phyloP scores from a whole-genome alignment of 306 rosid genomes.

The Geum urbanum region DNA sequence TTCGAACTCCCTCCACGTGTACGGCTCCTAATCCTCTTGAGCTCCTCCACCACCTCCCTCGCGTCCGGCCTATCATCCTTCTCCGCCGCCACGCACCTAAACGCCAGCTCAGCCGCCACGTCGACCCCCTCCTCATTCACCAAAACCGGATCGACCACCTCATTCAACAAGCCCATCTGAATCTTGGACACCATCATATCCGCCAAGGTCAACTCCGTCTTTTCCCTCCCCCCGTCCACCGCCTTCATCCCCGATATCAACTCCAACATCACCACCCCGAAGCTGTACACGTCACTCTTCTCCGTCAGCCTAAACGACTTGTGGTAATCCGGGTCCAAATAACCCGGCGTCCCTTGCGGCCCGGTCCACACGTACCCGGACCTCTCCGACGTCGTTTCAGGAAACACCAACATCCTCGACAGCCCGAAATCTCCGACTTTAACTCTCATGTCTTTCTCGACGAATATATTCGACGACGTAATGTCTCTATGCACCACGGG shows the following conservation, averaged over 20 bases:
- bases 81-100: slow-evolving; percentile 89
- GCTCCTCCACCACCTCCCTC: slow-evolving; percentile 76
- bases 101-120: slow-evolving; percentile 78
- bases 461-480: slow-evolving; percentile 72
- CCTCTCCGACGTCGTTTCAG: slow-evolving; percentile 44
- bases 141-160: slow-evolving; percentile 70
- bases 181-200: slow-evolving; percentile 81
- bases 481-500: slow-evolving; percentile 91
- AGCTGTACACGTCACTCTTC: slow-evolving; percentile 94
- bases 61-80: slow-evolving; percentile 90
- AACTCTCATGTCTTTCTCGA: slow-evolving; percentile 82
- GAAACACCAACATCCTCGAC: slow-evolving; percentile 59
- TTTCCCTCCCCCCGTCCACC: slow-evolving; percentile 71
- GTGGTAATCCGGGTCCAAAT: slow-evolving; percentile 92
- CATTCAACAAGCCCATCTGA: slow-evolving; percentile 68
- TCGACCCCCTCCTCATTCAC: slow-evolving; percentile 43
- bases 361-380: slow-evolving; percentile 87
- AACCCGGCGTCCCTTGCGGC: slow-evolving; percentile 96
- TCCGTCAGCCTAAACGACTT: slow-evolving; percentile 85
- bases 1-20: slow-evolving; percentile 29
- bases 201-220: slow-evolving; percentile 73
- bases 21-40: slow-evolving; percentile 44
- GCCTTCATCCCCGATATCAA: slow-evolving; percentile 70
- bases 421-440: slow-evolving; percentile 96
- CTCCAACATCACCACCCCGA: slow-evolving; percentile 81